Evolutionary conservation across 2,329 filamentous ascomycete species (phyloP).

Genomic region (Shiraia sp.): DNA sequence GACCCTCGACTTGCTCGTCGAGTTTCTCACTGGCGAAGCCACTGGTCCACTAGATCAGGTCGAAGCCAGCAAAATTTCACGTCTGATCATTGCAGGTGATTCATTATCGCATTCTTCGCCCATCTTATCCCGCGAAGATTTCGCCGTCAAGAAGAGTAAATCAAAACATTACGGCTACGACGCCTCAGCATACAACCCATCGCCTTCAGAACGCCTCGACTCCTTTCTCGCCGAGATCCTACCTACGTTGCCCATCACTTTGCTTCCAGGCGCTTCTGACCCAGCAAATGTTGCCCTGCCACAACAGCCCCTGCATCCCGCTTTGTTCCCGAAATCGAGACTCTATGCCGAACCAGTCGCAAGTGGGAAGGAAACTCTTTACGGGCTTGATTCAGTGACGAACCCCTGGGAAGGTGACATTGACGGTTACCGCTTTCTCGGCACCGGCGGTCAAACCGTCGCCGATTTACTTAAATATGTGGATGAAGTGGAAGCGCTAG

Average conservation of each 20-base stretch:
- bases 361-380: constrained; percentile 47
- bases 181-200: constrained; percentile 80
- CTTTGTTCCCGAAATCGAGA: constrained; percentile 81
- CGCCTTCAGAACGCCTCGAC: constrained; percentile 83
- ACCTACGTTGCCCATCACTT: constrained; percentile 82
- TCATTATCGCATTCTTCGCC: constrained; percentile 65
- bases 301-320: constrained; percentile 89
- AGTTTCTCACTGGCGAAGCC: constrained; percentile 86
- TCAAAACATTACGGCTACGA: constrained; percentile 95
- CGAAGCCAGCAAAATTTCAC: constrained; percentile 69
- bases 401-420: constrained; percentile 93
- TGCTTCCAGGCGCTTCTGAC: constrained; percentile 82
- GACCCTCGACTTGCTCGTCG: constrained; percentile 75
- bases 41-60: constrained; percentile 64
- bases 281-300: constrained; percentile 88
- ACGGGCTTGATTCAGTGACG: constrained; percentile 86
- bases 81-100: constrained; percentile 90
- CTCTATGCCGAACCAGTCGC: constrained; percentile 63
- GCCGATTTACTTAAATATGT: constrained; percentile 94
- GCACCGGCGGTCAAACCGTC: constrained; percentile 88
- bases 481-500: constrained; percentile 73
- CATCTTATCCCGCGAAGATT: constrained; percentile 52
- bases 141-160: constrained; percentile 52
- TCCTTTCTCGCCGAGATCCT: constrained; percentile 79
- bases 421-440: constrained; percentile 85